Percentiles rank a stretch among this genome's conserved stretches.
Evolutionary conservation across 371 early-diverging fungal species (phyloP).

Genomic region (Mucor sp.): DNA sequence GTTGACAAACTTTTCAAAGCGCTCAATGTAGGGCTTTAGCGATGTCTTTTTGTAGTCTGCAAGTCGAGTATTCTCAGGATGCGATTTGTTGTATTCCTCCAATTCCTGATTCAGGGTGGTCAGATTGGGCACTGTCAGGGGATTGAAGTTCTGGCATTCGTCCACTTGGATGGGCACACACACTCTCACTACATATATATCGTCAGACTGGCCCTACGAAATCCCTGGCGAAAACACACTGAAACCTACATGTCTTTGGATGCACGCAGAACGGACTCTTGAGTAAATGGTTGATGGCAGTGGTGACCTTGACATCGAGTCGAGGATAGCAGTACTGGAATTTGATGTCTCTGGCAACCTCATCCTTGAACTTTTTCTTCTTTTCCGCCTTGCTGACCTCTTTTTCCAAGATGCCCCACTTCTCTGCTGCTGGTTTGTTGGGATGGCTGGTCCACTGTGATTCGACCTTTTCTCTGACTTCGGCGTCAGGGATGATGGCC

Average conservation of each 20-base stretch:
- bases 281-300: slow-evolving; percentile 93
- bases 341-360: slow-evolving; percentile 67
- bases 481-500: slow-evolving; percentile 73
- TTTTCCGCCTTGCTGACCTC: slow-evolving; percentile 6
- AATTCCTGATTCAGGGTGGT: slow-evolving; percentile 63
- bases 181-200: slow-evolving; percentile 64
- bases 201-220: neutral
- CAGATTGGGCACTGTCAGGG: slow-evolving; percentile 78
- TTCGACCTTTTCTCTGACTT: slow-evolving; percentile 48
- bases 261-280: slow-evolving; percentile 99
- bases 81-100: slow-evolving; percentile 28
- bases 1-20: slow-evolving; percentile 71
- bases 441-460: slow-evolving; percentile 53
- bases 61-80: slow-evolving; percentile 8
- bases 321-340: slow-evolving; percentile 92
- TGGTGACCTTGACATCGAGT: slow-evolving; percentile 95
- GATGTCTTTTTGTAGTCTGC: slow-evolving; percentile 64
- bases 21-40: slow-evolving; percentile 61
- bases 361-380: slow-evolving; percentile 19
- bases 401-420: slow-evolving; percentile 56
- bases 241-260: slow-evolving; percentile 83
- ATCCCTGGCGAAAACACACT: neutral
- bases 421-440: slow-evolving; percentile 46
- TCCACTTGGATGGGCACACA: slow-evolving; percentile 89
- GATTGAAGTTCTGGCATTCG: slow-evolving; percentile 82